Conservation (phyloP, 306 rosid species). For the Styphnolobium japonicum region DNA sequence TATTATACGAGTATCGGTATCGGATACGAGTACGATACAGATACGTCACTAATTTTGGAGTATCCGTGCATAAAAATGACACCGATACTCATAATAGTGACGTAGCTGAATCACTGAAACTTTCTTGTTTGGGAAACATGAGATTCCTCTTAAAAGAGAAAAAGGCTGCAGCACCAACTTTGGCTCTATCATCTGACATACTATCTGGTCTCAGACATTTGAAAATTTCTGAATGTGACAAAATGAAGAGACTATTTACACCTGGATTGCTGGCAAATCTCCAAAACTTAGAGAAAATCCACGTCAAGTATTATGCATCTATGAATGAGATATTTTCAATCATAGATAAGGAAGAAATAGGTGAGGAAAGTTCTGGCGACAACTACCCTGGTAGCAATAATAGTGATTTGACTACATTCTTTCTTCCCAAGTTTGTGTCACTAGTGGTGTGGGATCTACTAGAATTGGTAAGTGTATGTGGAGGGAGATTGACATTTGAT, state of each 20-base stretch:
- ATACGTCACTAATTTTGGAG: no score
- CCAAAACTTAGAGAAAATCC: no score
- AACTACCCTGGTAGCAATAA: neutral
- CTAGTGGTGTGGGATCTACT: neutral
- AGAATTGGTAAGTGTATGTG: neutral
- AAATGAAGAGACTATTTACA: neutral
- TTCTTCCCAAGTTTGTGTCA: neutral
- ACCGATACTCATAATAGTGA: no score
- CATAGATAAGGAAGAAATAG: neutral
- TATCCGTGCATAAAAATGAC: no score
- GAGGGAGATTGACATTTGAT: neutral
- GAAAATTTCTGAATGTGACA: neutral
- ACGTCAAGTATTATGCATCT: neutral
- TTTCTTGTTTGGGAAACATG: neutral
- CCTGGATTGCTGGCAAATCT: neutral
- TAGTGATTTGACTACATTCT: neutral
- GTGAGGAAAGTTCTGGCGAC: neutral
- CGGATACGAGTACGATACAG: no score
- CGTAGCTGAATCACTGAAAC: neutral
- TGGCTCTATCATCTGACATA: neutral
- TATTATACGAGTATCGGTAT: no score
- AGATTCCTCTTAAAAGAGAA: neutral
- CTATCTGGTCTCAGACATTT: slow-evolving; percentile 7
- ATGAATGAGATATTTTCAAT: neutral
- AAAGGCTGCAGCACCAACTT: neutral